These are phyloP conservation scores for Stephania yunnanensis DNA, from an alignment of 164 flowering plant genomes.

Conservation along the genomic window DNA sequence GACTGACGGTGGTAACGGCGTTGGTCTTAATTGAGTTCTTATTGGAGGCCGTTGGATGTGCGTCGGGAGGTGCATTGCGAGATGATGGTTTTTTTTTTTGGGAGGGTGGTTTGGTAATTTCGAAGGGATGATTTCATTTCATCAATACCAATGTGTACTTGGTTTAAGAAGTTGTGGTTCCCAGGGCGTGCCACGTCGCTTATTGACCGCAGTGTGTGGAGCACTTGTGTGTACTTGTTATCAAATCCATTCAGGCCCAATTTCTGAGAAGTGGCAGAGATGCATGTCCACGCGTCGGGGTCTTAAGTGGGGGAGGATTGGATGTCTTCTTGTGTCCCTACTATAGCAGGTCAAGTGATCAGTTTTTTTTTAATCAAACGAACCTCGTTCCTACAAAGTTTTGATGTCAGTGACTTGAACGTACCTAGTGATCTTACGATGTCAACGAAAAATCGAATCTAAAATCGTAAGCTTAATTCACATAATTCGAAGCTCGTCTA, in stretches of 20 bases:
- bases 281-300: not conserved
- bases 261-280: not conserved
- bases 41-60: not conserved
- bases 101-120: not conserved
- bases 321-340: too few species aligned
- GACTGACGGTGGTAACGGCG: slow-evolving; percentile 10
- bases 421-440: too few species aligned
- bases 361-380: too few species aligned
- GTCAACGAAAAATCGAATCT: too few species aligned
- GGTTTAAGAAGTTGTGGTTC: not conserved
- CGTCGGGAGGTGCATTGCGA: not conserved
- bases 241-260: not conserved
- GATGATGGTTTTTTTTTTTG: not conserved
- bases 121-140: not conserved
- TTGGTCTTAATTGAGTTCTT: not conserved
- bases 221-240: not conserved
- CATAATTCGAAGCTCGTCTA: too few species aligned
- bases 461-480: too few species aligned
- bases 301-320: not conserved
- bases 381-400: too few species aligned
- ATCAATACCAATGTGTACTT: not conserved
- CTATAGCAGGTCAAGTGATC: too few species aligned
- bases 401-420: too few species aligned
- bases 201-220: not conserved
- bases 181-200: not conserved